Conservation (phyloP, 495 filamentous ascomycete genomes). For the Lentithecium fluviatile region DNA sequence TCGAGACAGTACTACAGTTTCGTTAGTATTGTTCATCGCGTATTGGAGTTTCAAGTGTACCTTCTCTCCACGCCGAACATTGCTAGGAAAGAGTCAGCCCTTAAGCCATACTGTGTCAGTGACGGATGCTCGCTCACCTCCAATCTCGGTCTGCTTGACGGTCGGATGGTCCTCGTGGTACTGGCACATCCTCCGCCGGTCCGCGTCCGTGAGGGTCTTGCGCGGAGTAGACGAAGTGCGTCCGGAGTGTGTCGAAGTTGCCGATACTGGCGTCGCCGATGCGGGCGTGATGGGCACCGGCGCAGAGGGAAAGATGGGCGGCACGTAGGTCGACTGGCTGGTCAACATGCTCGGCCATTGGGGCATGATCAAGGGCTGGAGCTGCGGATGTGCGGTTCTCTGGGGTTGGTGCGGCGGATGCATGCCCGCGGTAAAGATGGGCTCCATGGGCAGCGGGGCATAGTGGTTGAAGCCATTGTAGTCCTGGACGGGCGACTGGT, state of each 20-base stretch:
- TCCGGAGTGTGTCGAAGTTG: constrained; percentile 44
- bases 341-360: constrained; percentile 56
- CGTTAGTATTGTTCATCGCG: constrained; percentile 19
- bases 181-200: constrained; percentile 88
- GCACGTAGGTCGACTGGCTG: constrained; percentile 48
- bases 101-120: constrained; percentile 12
- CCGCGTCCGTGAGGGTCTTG: constrained; percentile 89
- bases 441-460: constrained; percentile 46
- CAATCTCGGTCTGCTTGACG: constrained; percentile 98
- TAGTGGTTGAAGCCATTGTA: constrained; percentile 47
- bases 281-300: constrained; percentile 44
- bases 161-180: constrained; percentile 93
- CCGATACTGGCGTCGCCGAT: constrained; percentile 46
- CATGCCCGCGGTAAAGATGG: constrained; percentile 43
- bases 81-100: constrained; percentile 52
- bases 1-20: constrained; percentile 85
- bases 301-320: constrained; percentile 40
- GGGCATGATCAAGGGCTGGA: constrained; percentile 53
- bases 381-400: constrained; percentile 45
- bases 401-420: constrained; percentile 35
- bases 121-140: constrained; percentile 56
- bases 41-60: constrained; percentile 52
- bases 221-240: constrained; percentile 63
- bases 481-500: constrained; percentile 48
- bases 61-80: constrained; percentile 98